Evolutionary conservation across 148 eudicot genomes (phyloP).

Genomic region (Vaccinium vitisidaea): DNA sequence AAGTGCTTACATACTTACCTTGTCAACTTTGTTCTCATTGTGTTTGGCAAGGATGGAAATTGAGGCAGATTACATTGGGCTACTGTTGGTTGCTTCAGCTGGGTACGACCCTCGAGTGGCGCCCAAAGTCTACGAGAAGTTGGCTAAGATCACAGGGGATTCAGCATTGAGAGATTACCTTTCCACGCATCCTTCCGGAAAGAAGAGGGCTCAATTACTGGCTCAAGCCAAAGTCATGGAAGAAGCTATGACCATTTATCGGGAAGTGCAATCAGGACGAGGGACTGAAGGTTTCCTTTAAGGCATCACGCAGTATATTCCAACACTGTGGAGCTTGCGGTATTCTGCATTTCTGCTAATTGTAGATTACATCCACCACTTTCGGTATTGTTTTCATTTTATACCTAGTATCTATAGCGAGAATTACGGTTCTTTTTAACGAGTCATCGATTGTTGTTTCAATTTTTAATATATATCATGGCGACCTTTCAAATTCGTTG

Average conservation of each 20-base stretch:
- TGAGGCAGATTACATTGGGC: constrained; percentile 94
- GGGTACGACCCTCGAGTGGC: constrained; percentile 88
- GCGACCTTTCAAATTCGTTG: background rate
- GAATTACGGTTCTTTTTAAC: background rate
- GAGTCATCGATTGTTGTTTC: background rate
- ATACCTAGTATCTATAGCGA: background rate
- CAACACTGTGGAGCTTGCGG: background rate
- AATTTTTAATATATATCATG: background rate
- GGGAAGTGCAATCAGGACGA: constrained; percentile 55
- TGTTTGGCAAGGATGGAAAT: constrained; percentile 75
- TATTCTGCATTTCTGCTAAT: background rate
- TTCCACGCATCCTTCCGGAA: constrained; percentile 93
- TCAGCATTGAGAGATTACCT: constrained; percentile 58
- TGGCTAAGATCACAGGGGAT: constrained; percentile 58
- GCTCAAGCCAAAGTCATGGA: constrained; percentile 82
- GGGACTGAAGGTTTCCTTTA: constrained; percentile 69
- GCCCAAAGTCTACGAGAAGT: constrained; percentile 78
- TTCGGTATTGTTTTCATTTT: background rate
- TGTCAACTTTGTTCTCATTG: constrained; percentile 7
- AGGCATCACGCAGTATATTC: background rate
- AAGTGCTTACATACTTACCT: background rate
- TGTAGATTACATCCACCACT: background rate
- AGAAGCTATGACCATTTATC: constrained; percentile 70
- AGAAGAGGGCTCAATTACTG: constrained; percentile 63
- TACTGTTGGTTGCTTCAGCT: constrained; percentile 77